A percentile compares a stretch with the other conserved stretches of the same genome.
phyloP scores from a whole-genome alignment of 495 filamentous ascomycete genomes.

The Penicillium atrosanguineum region DNA sequence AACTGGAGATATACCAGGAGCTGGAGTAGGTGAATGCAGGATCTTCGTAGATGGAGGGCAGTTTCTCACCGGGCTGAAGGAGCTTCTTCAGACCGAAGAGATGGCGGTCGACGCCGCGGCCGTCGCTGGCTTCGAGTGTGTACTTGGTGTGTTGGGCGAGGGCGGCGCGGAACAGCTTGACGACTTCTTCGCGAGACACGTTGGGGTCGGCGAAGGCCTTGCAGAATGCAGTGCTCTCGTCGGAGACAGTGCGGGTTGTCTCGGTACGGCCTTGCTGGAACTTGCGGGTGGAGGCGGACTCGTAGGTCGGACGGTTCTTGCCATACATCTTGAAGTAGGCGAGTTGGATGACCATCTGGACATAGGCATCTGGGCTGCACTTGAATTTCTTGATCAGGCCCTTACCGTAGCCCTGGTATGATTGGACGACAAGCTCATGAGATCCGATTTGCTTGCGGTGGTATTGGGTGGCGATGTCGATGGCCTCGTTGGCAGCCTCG shows the following conservation, averaged over 20 bases:
- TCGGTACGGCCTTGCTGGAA: constrained; percentile 97
- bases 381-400: constrained; percentile 99
- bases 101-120: constrained; percentile 93
- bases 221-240: constrained; percentile 92
- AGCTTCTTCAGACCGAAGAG: constrained; percentile 95
- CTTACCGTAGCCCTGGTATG: constrained; percentile 97
- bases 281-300: constrained; percentile 89
- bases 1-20: constrained; percentile 86
- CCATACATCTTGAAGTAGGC: constrained; percentile 99
- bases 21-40: constrained; percentile 79
- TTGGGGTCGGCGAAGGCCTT: constrained; percentile 71
- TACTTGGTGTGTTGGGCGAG: constrained; percentile 82
- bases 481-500: constrained; percentile 65
- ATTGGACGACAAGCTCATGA: constrained; percentile 91
- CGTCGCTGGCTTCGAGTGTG: constrained; percentile 83
- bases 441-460: constrained; percentile 75
- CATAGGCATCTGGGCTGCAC: constrained; percentile 95
- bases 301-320: constrained; percentile 96
- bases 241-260: constrained; percentile 87
- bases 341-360: constrained; percentile 98
- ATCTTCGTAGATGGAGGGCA: constrained; percentile 83
- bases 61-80: constrained; percentile 72
- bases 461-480: constrained; percentile 71
- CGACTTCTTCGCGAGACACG: constrained; percentile 58
- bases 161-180: constrained; percentile 77